Percentiles rank a stretch among this genome's conserved stretches.
phyloP scores from a whole-genome alignment of 441 rosid species.

The Capsella rubella region DNA sequence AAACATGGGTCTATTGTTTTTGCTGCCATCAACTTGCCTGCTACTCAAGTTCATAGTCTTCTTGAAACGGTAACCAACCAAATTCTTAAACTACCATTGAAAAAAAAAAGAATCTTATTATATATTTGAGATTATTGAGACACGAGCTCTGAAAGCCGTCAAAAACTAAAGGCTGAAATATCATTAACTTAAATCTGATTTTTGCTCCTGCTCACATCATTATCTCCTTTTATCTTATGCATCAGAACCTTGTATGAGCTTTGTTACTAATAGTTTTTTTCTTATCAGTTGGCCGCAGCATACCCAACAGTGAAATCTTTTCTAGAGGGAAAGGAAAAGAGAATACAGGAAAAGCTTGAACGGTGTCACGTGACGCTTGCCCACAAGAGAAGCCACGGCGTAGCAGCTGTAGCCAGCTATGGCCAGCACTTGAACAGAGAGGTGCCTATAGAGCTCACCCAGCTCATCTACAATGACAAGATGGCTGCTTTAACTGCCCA shows the following conservation, averaged over 20 bases:
- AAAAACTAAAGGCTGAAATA: conserved; percentile 7
- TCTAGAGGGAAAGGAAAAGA: conserved; percentile 58
- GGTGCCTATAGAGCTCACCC: conserved; percentile 74
- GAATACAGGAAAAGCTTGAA: conserved; percentile 56
- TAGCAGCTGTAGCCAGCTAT: conserved; percentile 73
- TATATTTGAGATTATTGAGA: neutral
- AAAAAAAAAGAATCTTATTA: neutral
- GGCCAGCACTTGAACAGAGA: conserved; percentile 56
- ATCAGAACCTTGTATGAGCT: neutral
- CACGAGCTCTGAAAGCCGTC: too few relatives aligned
- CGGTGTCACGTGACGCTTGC: conserved; percentile 88
- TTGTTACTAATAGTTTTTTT: neutral
- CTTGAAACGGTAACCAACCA: conserved; percentile 64
- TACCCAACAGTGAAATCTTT: conserved; percentile 56
- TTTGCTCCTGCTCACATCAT: neutral
- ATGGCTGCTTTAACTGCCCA: conserved; percentile 81
- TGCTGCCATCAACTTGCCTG: conserved; percentile 83
- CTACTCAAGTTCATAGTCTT: conserved; percentile 56
- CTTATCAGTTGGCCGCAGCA: conserved; percentile 62
- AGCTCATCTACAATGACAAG: conserved; percentile 71
- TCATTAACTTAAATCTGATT: neutral
- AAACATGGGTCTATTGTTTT: conserved; percentile 73
- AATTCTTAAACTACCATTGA: neutral
- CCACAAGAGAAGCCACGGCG: conserved; percentile 94
- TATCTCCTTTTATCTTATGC: neutral